Evolutionary conservation across 2,329 filamentous ascomycete genomes (phyloP).

Genomic region (Fonsecaea multimorphosa): DNA sequence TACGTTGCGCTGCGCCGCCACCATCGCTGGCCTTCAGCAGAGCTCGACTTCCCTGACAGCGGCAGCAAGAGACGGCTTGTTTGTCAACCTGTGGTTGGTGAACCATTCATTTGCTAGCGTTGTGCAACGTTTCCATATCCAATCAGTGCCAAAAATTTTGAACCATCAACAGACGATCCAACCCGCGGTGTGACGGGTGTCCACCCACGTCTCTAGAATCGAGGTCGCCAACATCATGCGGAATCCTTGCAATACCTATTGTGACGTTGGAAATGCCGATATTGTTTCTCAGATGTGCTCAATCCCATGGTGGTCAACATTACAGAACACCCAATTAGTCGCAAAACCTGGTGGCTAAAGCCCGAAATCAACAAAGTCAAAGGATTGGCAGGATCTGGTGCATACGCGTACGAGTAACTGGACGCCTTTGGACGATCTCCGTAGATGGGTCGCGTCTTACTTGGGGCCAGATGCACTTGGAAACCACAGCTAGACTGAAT

Average conservation of each 20-base stretch:
- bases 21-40: slow-evolving; percentile 1
- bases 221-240: too few relatives aligned
- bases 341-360: neutral
- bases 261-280: neutral
- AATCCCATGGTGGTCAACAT: neutral
- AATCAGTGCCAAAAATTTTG: neutral
- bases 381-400: neutral
- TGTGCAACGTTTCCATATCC: slow-evolving; percentile 20
- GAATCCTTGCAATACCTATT: neutral
- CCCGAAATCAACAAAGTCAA: neutral
- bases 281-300: neutral
- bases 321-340: neutral
- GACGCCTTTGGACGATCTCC: neutral
- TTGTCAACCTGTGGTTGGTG: slow-evolving; percentile 33
- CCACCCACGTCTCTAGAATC: neutral
- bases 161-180: neutral
- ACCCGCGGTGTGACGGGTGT: neutral
- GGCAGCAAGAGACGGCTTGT: neutral
- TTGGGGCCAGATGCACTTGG: slow-evolving; percentile 1
- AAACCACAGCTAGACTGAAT: neutral
- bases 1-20: neutral
- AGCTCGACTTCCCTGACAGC: neutral
- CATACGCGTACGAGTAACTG: neutral
- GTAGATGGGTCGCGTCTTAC: neutral
- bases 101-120: slow-evolving; percentile 9